phyloP scores from a whole-genome alignment of 2,329 filamentous ascomycete species.

The Tolypocladium tundrense region DNA sequence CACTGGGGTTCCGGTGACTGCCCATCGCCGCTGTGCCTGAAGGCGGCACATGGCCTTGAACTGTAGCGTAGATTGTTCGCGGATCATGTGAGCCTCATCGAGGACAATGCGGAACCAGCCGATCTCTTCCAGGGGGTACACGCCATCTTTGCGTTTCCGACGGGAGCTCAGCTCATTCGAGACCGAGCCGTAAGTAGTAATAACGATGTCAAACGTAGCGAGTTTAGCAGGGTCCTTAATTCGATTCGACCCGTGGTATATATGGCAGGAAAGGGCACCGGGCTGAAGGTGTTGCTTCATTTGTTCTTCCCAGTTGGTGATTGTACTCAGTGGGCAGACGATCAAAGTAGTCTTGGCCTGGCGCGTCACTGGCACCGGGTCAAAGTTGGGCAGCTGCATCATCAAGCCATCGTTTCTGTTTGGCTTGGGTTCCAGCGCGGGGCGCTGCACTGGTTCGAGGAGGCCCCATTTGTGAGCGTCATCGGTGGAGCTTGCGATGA shows the following conservation, averaged over 20 bases:
- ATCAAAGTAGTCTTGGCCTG: slow-evolving; percentile 77
- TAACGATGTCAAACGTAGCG: slow-evolving; percentile 67
- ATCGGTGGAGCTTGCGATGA: slow-evolving; percentile 56
- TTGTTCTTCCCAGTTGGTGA: slow-evolving; percentile 92
- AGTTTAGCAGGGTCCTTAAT: slow-evolving; percentile 59
- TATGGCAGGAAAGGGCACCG: slow-evolving; percentile 57
- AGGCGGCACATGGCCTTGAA: slow-evolving; percentile 78
- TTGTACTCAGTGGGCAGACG: slow-evolving; percentile 79
- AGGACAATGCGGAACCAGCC: slow-evolving; percentile 92
- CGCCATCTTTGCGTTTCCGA: slow-evolving; percentile 47
- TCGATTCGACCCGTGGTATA: slow-evolving; percentile 78
- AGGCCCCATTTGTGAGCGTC: slow-evolving; percentile 54
- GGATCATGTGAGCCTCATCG: slow-evolving; percentile 91
- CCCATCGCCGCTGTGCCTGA: slow-evolving; percentile 77
- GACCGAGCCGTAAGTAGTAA: slow-evolving; percentile 88
- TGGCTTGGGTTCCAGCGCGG: slow-evolving; percentile 27
- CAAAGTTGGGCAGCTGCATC: slow-evolving; percentile 27
- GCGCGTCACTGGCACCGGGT: slow-evolving; percentile 40
- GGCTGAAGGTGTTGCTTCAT: slow-evolving; percentile 69
- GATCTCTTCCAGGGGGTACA: slow-evolving; percentile 61
- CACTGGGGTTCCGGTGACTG: slow-evolving; percentile 92
- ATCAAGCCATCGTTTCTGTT: slow-evolving; percentile 18
- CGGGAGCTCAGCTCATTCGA: slow-evolving; percentile 65
- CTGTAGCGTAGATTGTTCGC: slow-evolving; percentile 70
- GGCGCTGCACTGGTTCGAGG: slow-evolving; percentile 39